Evolutionary conservation across 2,329 filamentous ascomycete species (phyloP), one percentile per base, ranked within the genome.

Genomic region (Aspergillus ibericus): DNA sequence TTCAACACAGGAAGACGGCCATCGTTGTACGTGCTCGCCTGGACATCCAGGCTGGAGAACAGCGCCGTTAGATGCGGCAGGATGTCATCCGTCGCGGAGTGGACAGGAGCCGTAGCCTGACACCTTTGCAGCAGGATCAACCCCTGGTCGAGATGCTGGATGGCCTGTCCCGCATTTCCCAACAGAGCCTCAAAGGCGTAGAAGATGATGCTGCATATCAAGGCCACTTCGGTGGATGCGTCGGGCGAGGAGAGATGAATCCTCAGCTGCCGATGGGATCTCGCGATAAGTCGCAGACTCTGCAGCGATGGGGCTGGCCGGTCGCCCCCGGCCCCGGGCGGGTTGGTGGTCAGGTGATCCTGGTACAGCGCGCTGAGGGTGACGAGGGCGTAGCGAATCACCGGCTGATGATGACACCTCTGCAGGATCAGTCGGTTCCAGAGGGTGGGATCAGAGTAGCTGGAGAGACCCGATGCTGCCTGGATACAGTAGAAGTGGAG

Each of bases 131-230:
- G 53, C n/a, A 70, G 51, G 1, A 29, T 53, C 42, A 70, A 36
- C 9, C 66, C 66, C 10, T 62, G 65, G 52, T 70, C 61, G 1
- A 70, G 66, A 53, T 70, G 68, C 54, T 61, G 66, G 20, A 67
- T 67, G 0, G 66, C 68, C 25, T 65, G 60, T 16, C 32, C 22
- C 1, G 62, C 50, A 46, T 70, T 63, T 1, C 68, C 68, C 1
- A 68, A 42, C 0, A 70, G 61, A 15, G 63, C 64, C 50, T 71
- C 68, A 18, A 67, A 68, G 5, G 64, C 59, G 54, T 67, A 68
- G 16, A 68, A 70, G 2, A 71, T 61, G 1, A 68, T 38, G 47
- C 68, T 68, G 55, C 68, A 71, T 20, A 67, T 63, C 6, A 71
- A 59, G 0, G 67, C 66, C 8, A 61, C 62, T 42, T 67, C 67